Evolutionary conservation across 2,329 filamentous ascomycete species (phyloP), one percentile per base, ranked within the genome.

Genomic region (Talaromyces sp.): DNA sequence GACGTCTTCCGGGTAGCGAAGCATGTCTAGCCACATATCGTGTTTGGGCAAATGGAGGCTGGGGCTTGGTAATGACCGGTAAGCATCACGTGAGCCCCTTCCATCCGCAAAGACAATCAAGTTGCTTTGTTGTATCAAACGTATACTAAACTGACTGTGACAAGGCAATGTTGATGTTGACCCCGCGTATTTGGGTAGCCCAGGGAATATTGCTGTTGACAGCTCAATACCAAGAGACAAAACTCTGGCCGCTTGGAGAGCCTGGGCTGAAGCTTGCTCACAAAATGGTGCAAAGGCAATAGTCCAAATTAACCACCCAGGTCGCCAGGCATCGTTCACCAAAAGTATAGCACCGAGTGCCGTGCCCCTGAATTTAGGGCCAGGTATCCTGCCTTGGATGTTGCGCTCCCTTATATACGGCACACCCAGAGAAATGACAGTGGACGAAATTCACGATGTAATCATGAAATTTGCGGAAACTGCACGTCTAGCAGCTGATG

Each of bases 391-490:
- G 72, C 59, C 33, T 78, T 9, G 73, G 79, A 30, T 71, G 72
- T 0, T 71, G 19, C 65, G 67, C 22, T 59, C 61, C 28, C 36
- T 76, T 19, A 61, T 68, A 1, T 75, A 76, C 61, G 82, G 84
- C 2, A 81, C 78, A 1, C 86, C 86, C 0, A 78, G 80, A 52
- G 86, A 80, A 57, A 85, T 88, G 82, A 82, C 76, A 0, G 28
- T 71, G 0, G 69, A 70, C 0, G 85, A 89, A 42, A 85, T 88
- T 47, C 73, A 81, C n/a, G 72, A 77, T 0, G 81, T 84, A 0
- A 77, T 86, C 8, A 66, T 70, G 6, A 77, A 80, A 52, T 88
- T 88, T 63, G 81, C 81, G 0, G 72, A 77, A 25, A 79, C 78
- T 0, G 85, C 86, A 0, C 75, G 78, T 6, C 67, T 87, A 3